Evolutionary conservation across 306 rosid species (phyloP).

Genomic region (Hylodesmum podocarpum): DNA sequence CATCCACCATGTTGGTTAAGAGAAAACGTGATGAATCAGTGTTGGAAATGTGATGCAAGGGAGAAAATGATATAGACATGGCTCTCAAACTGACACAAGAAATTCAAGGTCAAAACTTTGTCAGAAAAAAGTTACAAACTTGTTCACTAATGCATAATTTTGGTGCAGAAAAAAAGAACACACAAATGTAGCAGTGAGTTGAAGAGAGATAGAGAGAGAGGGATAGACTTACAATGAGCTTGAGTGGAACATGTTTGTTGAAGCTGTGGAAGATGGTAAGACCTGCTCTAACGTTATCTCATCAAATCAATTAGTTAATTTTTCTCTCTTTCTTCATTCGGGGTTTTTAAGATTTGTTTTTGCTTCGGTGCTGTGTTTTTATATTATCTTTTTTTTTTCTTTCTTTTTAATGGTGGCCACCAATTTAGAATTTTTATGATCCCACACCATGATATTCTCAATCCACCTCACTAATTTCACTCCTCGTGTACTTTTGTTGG

Average conservation of each 20-base stretch:
- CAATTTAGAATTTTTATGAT: too few species aligned
- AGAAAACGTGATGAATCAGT: conserved; percentile 28
- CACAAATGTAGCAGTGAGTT: not conserved
- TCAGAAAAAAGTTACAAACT: not conserved
- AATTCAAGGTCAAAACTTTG: conserved; percentile 20
- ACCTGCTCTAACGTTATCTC: not conserved
- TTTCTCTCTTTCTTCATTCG: too few species aligned
- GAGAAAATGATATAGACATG: conserved; percentile 35
- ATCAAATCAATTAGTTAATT: not conserved
- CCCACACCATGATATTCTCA: too few species aligned
- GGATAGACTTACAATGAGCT: conserved; percentile 30
- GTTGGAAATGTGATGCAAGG: conserved; percentile 36
- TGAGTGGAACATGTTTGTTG: conserved; percentile 17
- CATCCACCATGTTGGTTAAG: conserved; percentile 39
- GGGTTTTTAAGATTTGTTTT: too few species aligned
- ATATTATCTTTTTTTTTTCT: too few species aligned
- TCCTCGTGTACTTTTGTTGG: too few species aligned
- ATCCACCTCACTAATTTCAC: too few species aligned
- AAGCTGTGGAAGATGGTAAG: not conserved
- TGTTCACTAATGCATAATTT: not conserved
- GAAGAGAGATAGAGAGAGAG: not conserved
- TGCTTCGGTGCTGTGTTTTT: too few species aligned
- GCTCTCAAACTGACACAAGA: conserved; percentile 52
- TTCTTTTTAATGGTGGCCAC: too few species aligned
- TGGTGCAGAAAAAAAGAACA: not conserved